Evolutionary conservation across 176 grass and related monocot species (phyloP), one percentile per base, ranked within the genome.

Genomic region (Pontederia paniculata): DNA sequence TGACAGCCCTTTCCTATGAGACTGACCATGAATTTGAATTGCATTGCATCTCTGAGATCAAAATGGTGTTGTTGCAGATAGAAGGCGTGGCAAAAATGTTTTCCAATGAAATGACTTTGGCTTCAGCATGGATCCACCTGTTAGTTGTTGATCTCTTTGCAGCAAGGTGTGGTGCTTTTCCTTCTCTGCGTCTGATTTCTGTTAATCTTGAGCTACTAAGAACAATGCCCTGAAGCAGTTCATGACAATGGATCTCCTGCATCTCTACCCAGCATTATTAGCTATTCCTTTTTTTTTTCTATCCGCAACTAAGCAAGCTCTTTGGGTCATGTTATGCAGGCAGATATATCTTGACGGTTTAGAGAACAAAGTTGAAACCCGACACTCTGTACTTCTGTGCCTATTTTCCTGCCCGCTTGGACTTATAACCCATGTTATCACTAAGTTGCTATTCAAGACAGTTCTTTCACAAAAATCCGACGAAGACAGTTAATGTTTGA

Each of bases 121-220:
- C 87, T 70, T 98, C 94, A 8, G 94, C 87, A 5, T 98, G 94
- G 94, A 91, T 98, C 67, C 94, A 98, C 77, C 77, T 91, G 12
- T 84, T 98, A 8, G 94, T 83, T 19, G 83, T 98, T 47, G 87
- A 98, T 65, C 78, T 98, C 48, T 93, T 85, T 12, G 87, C 94
- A 0, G 94, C 94, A 19, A 88, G 87, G 94, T 88, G 28, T 2
- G 5, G 25, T 31, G 25, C 25, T 31, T 31, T 37, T 37, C 28
- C 28, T 37, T 6, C 28, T 37, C 28, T 0, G 28, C 28, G 7
- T 37, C 28, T 37, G 28, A 37, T 37, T 37, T 37, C 28, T 37
- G n/a, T 37, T 37, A 37, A 6, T 37, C 28, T 37, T 37, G 28
- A 37, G 28, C 28, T 37, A 37, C 7, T 37, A 5, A 37, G 3